These are phyloP conservation scores for Macrophomina phaseolina DNA, from an alignment of 2,329 filamentous ascomycete species.

Conservation along the genomic window DNA sequence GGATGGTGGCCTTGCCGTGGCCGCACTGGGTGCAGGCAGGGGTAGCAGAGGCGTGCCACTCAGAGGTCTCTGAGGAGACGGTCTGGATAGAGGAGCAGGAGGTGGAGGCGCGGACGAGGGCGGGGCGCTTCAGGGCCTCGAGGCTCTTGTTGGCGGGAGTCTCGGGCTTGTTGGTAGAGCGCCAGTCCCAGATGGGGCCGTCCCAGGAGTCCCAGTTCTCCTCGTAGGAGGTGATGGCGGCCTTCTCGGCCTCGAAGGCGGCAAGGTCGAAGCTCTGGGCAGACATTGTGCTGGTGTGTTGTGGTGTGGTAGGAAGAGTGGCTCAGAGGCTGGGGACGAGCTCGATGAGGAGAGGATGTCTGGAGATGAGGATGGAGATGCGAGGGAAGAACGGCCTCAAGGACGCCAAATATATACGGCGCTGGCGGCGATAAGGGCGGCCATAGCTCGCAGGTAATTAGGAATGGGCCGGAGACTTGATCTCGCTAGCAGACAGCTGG, in stretches of 20 bases:
- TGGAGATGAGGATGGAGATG: conserved; percentile 88
- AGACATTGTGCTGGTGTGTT: conserved; percentile 12
- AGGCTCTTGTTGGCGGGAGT: conserved; percentile 19
- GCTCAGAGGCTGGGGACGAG: conserved; percentile 38
- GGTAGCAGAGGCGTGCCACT: conserved; percentile 24
- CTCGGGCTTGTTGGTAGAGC: conserved; percentile 25
- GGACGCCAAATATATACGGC: conserved; percentile 19
- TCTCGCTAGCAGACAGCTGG: neutral
- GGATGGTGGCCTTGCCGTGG: conserved; percentile 17
- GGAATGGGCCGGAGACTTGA: conserved; percentile 6
- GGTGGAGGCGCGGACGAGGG: conserved; percentile 20
- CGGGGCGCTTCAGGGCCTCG: conserved; percentile 24
- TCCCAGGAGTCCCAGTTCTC: conserved; percentile 31
- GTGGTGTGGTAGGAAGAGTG: neutral
- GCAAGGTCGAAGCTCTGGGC: conserved; percentile 31
- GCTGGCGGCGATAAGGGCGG: conserved; percentile 22
- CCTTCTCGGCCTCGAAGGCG: conserved; percentile 33
- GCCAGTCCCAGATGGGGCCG: conserved; percentile 27
- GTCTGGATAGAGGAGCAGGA: conserved; percentile 24
- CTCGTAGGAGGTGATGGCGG: conserved; percentile 33
- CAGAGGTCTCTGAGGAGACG: conserved; percentile 14
- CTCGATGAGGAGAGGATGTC: conserved; percentile 75
- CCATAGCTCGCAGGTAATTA: conserved; percentile 11
- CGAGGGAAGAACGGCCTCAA: neutral
- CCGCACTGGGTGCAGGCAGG: conserved; percentile 24